These are phyloP conservation scores for Pyropia yezoensis DNA, from an alignment of 23 red algal genomes.

Conservation along the genomic window DNA sequence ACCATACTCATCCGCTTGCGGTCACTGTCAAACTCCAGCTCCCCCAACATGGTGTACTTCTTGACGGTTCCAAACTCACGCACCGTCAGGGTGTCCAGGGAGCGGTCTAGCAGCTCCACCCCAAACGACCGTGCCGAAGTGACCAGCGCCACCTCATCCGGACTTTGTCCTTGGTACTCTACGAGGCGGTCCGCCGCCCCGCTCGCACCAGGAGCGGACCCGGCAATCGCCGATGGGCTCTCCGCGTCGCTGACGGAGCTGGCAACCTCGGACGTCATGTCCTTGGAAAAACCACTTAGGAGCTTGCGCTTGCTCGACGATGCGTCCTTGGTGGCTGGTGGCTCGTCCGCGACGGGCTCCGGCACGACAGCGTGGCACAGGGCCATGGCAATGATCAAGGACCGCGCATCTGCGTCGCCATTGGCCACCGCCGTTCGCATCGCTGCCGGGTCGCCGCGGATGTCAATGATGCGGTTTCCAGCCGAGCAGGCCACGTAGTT, in stretches of 20 bases:
- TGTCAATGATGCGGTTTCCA: constrained; percentile 53
- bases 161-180: constrained; percentile 81
- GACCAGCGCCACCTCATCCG: constrained; percentile 86
- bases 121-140: constrained; percentile 72
- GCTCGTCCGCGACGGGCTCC: constrained; percentile 35
- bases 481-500: constrained; percentile 69
- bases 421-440: constrained; percentile 41
- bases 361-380: constrained; percentile 86
- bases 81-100: constrained; percentile 44
- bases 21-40: constrained; percentile 77
- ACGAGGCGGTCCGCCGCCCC: constrained; percentile 14
- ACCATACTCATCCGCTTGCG: constrained; percentile 84
- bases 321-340: not conserved
- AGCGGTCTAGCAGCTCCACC: constrained; percentile 55
- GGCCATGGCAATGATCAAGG: constrained; percentile 62
- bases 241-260: no score
- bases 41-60: constrained; percentile 41
- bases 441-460: constrained; percentile 27
- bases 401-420: constrained; percentile 27
- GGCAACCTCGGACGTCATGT: no score
- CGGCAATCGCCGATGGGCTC: no score
- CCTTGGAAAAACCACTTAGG: no score
- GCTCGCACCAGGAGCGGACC: not conserved
- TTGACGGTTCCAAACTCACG: constrained; percentile 42
- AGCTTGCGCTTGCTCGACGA: no score